Base-by-base conservation (phyloP, 2,329 filamentous ascomycete genomes). In the Acephala macrosclerotiorum region DNA sequence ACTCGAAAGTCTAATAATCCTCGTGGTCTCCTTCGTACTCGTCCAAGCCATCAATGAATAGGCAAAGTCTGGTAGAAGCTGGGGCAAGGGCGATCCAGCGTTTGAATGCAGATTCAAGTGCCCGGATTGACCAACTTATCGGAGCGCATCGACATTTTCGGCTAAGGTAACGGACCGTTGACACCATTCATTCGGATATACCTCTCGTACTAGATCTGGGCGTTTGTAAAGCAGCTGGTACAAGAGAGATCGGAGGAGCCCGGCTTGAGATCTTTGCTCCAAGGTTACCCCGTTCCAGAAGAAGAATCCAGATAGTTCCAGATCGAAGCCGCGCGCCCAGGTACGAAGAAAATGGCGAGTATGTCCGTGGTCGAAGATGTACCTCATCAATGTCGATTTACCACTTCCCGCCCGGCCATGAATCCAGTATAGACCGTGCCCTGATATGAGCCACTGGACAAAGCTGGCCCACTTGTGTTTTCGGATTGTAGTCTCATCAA, bases 211-310 rank as follows among this genome's bases (percentile, higher is more conserved):
- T 26, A 51, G 45, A 22, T 20, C 45, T n/a, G 45, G 45, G 5
- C 45, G 45, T 6, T 9, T 55, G 20, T 12, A 55, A 26, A 55
- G 29, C 5, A 55, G 8, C 20, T 70, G 14, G 14, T 36, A 56
- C 0, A 69, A 35, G 4, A 71, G 16, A 0, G 65, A 42, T n/a
- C 61, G 65, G 16, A 71, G 40, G 0, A 70, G 40, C 1, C 68
- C 68, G 3, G 2, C 14, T 26, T 65, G 65, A 0, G 65, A 69
- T 45, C 51, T 62, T 16, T 71, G 65, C 5, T 60, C 47, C 8
- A n/a, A 1, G 0, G 77, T 78, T 3, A 79, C 80, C 20, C 77
- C 79, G 2, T 77, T 80, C 81, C 81, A 84, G 64, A 84, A 82
- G 67, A 81, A 84, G 71, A 80, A 83, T 0, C 75, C 77, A 0